Evolutionary conservation across 345 rosid species (phyloP).

Genomic region (Ailanthus altissimus): DNA sequence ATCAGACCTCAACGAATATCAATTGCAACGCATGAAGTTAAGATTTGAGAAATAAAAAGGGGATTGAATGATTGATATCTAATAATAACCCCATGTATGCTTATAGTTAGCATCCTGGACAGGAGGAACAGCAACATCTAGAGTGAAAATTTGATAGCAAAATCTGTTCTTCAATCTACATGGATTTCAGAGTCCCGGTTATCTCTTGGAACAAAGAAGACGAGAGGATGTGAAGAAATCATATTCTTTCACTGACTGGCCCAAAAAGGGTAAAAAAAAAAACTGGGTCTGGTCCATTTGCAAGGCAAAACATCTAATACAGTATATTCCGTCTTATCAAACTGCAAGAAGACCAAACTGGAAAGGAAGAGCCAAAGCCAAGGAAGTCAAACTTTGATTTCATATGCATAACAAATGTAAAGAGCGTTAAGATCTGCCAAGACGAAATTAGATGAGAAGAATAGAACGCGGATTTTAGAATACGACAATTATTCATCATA

Average conservation of each 20-base stretch:
- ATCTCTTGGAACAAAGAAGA: not conserved
- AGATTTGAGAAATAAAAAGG: not conserved
- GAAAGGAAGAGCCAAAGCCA: not conserved
- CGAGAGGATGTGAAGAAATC: not conserved
- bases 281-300: not conserved
- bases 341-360: not conserved
- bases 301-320: not conserved
- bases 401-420: not conserved
- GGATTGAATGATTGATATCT: not conserved
- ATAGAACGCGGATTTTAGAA: not conserved
- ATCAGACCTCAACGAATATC: not conserved
- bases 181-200: not conserved
- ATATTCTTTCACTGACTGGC: not conserved
- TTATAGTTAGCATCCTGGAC: not conserved
- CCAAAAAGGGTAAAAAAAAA: not conserved
- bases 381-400: not conserved
- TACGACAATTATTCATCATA: not conserved
- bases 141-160: not conserved
- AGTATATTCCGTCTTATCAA: not conserved
- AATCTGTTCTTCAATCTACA: not conserved
- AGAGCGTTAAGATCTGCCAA: not conserved
- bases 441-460: not conserved
- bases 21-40: not conserved
- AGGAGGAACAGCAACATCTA: not conserved
- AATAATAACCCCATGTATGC: not conserved